A percentile compares a stretch with the other conserved stretches of the same genome.
phyloP scores from a whole-genome alignment of 495 filamentous ascomycete genomes.

The Cetradonia linearis region DNA sequence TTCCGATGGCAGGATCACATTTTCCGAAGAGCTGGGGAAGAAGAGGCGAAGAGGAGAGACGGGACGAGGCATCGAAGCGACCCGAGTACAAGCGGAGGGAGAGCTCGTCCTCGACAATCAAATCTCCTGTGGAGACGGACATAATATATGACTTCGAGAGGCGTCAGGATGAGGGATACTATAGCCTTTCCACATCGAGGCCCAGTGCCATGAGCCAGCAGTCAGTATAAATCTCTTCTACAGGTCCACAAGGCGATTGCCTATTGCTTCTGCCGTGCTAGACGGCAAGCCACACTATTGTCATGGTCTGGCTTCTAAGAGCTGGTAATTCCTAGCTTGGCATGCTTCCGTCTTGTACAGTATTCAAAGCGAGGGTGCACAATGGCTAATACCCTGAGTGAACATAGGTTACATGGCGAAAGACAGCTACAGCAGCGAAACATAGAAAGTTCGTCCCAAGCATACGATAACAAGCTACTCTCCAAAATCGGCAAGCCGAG shows the following conservation, averaged over 20 bases:
- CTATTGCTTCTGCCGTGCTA: background rate
- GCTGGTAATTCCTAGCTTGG: background rate
- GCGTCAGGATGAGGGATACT: slow-evolving; percentile 42
- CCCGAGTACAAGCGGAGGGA: slow-evolving; percentile 28
- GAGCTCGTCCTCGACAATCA: slow-evolving; percentile 32
- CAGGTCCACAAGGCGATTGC: background rate
- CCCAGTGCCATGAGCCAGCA: slow-evolving; percentile 31
- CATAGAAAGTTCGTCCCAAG: slow-evolving; percentile 52
- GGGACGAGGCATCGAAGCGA: slow-evolving; percentile 18
- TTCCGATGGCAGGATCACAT: slow-evolving; percentile 45
- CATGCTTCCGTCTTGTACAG: background rate
- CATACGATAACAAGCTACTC: slow-evolving; percentile 69
- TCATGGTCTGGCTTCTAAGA: background rate
- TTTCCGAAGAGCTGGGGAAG: slow-evolving; percentile 39
- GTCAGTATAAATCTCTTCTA: slow-evolving; percentile 27
- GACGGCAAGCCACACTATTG: slow-evolving; percentile 8
- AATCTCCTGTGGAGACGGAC: slow-evolving; percentile 25
- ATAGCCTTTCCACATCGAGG: slow-evolving; percentile 38
- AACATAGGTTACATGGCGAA: slow-evolving; percentile 48
- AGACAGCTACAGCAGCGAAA: slow-evolving; percentile 46
- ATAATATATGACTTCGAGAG: slow-evolving; percentile 25
- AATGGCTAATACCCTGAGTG: slow-evolving; percentile 17
- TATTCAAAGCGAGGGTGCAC: slow-evolving; percentile 24
- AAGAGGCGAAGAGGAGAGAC: slow-evolving; percentile 20
- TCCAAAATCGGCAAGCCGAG: slow-evolving; percentile 62